These are phyloP conservation scores for Aspergillus sp. DNA, from an alignment of 2,329 filamentous ascomycete species.

Conservation along the genomic window DNA sequence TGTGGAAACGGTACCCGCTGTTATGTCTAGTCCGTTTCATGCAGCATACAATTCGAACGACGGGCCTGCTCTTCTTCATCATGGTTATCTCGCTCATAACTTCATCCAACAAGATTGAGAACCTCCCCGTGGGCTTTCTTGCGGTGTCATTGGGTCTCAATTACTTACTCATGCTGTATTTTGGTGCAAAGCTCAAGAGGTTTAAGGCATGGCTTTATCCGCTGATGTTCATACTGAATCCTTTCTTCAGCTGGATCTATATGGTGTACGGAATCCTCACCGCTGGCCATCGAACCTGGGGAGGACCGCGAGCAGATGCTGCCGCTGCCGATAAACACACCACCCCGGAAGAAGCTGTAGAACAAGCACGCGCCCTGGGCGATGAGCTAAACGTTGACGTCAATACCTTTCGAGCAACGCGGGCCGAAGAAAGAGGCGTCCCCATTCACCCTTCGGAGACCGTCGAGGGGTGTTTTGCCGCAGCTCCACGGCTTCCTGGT, in stretches of 20 bases:
- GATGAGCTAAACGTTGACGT: conserved; percentile 87
- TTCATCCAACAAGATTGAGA: conserved; percentile 66
- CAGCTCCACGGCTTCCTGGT: conserved; percentile 57
- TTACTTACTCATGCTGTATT: conserved; percentile 93
- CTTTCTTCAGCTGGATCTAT: conserved; percentile 97
- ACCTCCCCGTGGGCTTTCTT: conserved; percentile 88
- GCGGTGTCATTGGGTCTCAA: conserved; percentile 86
- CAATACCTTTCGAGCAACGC: conserved; percentile 61
- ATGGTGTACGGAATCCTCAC: conserved; percentile 97
- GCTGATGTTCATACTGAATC: conserved; percentile 89
- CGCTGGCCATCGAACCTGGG: conserved; percentile 89
- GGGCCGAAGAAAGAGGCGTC: conserved; percentile 38
- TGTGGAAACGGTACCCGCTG: conserved; percentile 86
- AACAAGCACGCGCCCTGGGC: conserved; percentile 66
- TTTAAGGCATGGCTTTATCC: conserved; percentile 96
- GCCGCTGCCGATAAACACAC: conserved; percentile 67
- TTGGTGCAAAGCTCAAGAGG: conserved; percentile 73
- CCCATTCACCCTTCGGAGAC: conserved; percentile 64
- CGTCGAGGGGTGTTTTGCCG: conserved; percentile 70
- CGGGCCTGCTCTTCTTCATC: conserved; percentile 87
- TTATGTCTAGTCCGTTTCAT: conserved; percentile 81
- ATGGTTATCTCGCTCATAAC: conserved; percentile 80
- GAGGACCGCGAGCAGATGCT: conserved; percentile 83
- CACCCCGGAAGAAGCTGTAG: conserved; percentile 74
- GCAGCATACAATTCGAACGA: conserved; percentile 94